Conservation (phyloP, 345 rosid species). For the Eucalyptus cloeziana region DNA sequence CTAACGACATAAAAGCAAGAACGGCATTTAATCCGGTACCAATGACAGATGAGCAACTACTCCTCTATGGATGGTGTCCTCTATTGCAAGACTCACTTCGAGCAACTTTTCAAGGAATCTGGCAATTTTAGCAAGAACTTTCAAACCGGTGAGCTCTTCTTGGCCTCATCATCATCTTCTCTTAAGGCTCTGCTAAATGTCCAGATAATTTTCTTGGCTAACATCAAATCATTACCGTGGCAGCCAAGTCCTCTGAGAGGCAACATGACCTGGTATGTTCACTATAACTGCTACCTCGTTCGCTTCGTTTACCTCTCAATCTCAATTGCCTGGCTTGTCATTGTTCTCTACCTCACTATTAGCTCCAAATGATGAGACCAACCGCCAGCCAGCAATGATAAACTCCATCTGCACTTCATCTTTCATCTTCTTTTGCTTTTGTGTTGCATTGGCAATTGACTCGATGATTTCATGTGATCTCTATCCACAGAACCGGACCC, state of each 20-base stretch:
- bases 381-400: neutral
- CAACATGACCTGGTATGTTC: slow-evolving; percentile 47
- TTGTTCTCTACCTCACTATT: neutral
- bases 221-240: neutral
- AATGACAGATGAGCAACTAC: slow-evolving; percentile 83
- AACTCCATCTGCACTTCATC: neutral
- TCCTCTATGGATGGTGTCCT: slow-evolving; percentile 98
- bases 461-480: neutral
- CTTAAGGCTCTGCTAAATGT: neutral
- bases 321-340: neutral
- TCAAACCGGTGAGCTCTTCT: slow-evolving; percentile 30
- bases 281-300: neutral
- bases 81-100: slow-evolving; percentile 94
- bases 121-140: slow-evolving; percentile 98
- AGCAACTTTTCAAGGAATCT: slow-evolving; percentile 97
- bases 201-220: neutral
- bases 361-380: neutral
- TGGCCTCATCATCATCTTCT: neutral
- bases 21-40: neutral
- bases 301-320: neutral
- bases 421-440: neutral
- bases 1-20: neutral
- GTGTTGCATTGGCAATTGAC: neutral
- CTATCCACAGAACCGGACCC: slow-evolving; percentile 44
- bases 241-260: slow-evolving; percentile 43